A percentile compares a stretch with the other conserved stretches of the same genome.
These are phyloP conservation scores for Endocladia muricata DNA, from an alignment of 31 red algal species.

Conservation along the genomic window DNA sequence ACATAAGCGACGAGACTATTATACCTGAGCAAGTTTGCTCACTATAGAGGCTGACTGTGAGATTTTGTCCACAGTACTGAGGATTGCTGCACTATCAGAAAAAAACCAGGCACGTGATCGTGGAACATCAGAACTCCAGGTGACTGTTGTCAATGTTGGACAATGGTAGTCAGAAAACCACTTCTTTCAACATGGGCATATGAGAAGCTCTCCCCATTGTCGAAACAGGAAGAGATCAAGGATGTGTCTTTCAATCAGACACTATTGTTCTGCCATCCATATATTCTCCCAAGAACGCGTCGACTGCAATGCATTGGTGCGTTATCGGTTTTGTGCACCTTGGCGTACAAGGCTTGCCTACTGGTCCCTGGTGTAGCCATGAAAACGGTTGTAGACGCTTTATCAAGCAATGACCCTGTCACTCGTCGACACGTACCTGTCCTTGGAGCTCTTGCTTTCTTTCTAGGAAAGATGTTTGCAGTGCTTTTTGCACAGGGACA, in stretches of 20 bases:
- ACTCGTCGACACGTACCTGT: constrained; percentile 6
- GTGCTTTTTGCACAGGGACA: constrained; percentile 29
- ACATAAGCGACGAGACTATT: too few relatives aligned
- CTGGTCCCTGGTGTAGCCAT: constrained; percentile 34
- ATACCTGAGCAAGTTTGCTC: too few relatives aligned
- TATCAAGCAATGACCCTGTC: constrained; percentile 15
- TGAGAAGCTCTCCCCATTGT: not conserved
- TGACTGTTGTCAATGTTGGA: too few relatives aligned
- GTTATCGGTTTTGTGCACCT: constrained; percentile 19
- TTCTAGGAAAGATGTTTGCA: constrained; percentile 17
- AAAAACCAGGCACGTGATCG: too few relatives aligned
- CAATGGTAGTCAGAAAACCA: not conserved
- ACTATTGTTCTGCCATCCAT: constrained; percentile 25
- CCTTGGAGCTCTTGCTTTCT: constrained; percentile 10
- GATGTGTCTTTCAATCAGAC: constrained; percentile 29
- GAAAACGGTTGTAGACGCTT: constrained; percentile 34
- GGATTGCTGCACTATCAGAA: too few relatives aligned
- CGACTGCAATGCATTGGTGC: not conserved
- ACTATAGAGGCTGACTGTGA: too few relatives aligned
- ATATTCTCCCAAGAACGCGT: constrained; percentile 27
- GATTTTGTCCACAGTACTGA: too few relatives aligned
- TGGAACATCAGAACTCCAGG: too few relatives aligned
- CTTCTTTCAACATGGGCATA: not conserved
- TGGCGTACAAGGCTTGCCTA: constrained; percentile 40
- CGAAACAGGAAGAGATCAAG: not conserved